Evolutionary conservation across 495 filamentous ascomycete genomes (phyloP), one percentile per base, ranked within the genome.

Genomic region (Daldinia caldariorum): DNA sequence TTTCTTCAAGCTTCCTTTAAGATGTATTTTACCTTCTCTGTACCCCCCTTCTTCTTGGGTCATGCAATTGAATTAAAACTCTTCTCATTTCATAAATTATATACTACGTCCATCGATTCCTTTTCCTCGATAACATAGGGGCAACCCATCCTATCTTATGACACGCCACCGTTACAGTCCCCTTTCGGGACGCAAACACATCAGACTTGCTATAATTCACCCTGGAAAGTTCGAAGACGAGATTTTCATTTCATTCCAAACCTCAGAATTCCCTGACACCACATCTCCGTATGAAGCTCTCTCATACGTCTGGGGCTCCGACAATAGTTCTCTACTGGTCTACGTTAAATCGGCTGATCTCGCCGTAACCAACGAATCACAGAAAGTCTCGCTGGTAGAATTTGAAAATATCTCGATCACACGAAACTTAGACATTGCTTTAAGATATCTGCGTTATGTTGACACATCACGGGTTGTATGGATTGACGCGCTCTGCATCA

Each of bases 401-500:
- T 56, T 14, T 32, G 0, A n/a, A 58, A 29, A 41, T 31, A 22
- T 34, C 38, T 8, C 4, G 2, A 26, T 35, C 3, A 61, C 65
- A 7, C 57, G 7, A 9, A 70, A 62, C 31, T 29, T 70, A 35
- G 54, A 16, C 0, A 20, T 59, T 7, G 58, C 59, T 41, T 18
- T 71, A 2, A 59, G 16, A 10, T 53, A 63, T 9, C 26, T 71
- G 10, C 69, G 58, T 50, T 22, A 51, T 43, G 47, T 8, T n/a
- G 22, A 71, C 6, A 7, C 37, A 16, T 31, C 45, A 3, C 41
- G 69, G 6, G 8, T 53, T 38, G 38, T 63, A 31, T 71, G 63
- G 63, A 49, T 67, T 5, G 69, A 71, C 45, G 63, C 63, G 1
- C 58, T 63, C 29, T 67, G 63, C 22, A 67, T 67, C 20, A 32